Evolutionary conservation across 2,329 filamentous ascomycete species (phyloP).

Genomic region (Trichophyton schoenleinii): DNA sequence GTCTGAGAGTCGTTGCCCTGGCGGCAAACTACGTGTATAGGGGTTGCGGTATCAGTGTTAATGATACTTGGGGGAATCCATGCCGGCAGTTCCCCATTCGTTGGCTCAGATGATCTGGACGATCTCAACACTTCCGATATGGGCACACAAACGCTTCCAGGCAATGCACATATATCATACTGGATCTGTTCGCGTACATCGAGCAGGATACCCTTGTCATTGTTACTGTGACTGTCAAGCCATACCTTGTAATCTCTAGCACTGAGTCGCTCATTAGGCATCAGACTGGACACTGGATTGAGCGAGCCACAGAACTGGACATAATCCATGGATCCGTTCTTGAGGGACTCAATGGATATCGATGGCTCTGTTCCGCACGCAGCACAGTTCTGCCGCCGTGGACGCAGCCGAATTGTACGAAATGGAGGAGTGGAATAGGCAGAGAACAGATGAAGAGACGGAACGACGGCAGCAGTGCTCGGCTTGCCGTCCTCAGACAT

Average conservation of each 20-base stretch:
- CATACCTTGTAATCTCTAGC: conserved; percentile 44
- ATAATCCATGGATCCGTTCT: conserved; percentile 62
- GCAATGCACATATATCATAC: conserved; percentile 65
- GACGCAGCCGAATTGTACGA: conserved; percentile 60
- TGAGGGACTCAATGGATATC: conserved; percentile 52
- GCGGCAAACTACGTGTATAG: conserved; percentile 36
- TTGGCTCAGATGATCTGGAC: neutral
- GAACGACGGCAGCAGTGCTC: conserved; percentile 17
- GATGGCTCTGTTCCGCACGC: conserved; percentile 56
- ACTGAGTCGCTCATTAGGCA: conserved; percentile 54
- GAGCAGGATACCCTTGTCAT: conserved; percentile 47
- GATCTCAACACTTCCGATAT: conserved; percentile 30
- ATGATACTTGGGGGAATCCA: neutral
- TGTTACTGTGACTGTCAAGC: conserved; percentile 7
- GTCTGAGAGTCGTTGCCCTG: conserved; percentile 39
- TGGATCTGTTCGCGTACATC: conserved; percentile 80
- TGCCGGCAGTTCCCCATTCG: neutral
- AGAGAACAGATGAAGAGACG: conserved; percentile 33
- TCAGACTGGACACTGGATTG: conserved; percentile 44
- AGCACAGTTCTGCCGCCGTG: conserved; percentile 56
- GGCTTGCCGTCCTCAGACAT: conserved; percentile 12
- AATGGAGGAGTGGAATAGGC: conserved; percentile 43
- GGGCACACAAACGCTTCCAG: conserved; percentile 55
- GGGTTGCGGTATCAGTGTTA: conserved; percentile 10
- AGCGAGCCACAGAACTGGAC: conserved; percentile 67